phyloP scores from a whole-genome alignment of 768 basidiomycete species.

The Mycena albidolilacea region DNA sequence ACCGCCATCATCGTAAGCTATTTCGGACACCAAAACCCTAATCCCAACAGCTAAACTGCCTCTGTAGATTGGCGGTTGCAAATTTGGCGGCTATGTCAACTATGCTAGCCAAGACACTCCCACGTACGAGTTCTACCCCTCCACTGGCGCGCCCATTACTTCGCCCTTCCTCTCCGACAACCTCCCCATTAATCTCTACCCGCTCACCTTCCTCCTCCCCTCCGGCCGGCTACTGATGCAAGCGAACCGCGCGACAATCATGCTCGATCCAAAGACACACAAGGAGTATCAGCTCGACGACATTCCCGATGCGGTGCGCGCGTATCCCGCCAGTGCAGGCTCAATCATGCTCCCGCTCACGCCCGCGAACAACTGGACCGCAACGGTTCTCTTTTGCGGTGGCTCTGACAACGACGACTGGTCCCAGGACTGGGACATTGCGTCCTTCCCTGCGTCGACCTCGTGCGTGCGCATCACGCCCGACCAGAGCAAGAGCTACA shows the following conservation, averaged over 20 bases:
- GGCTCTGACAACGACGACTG: slow-evolving; percentile 75
- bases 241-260: slow-evolving; percentile 73
- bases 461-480: slow-evolving; percentile 88
- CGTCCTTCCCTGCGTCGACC: slow-evolving; percentile 70
- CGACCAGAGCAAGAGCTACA: slow-evolving; percentile 71
- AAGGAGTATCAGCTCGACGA: slow-evolving; percentile 72
- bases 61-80: slow-evolving; percentile 70
- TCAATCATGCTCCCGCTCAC: slow-evolving; percentile 87
- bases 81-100: slow-evolving; percentile 82
- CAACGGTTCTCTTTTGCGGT: slow-evolving; percentile 88
- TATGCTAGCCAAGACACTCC: slow-evolving; percentile 79
- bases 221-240: slow-evolving; percentile 75
- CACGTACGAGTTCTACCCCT: slow-evolving; percentile 86
- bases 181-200: slow-evolving; percentile 84
- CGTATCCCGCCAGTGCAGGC: slow-evolving; percentile 86
- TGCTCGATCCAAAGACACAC: slow-evolving; percentile 76
- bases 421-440: slow-evolving; percentile 66
- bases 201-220: slow-evolving; percentile 82
- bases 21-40: neutral
- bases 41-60: slow-evolving; percentile 17
- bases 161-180: slow-evolving; percentile 77
- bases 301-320: slow-evolving; percentile 80
- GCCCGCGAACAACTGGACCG: slow-evolving; percentile 86
- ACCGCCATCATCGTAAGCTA: slow-evolving; percentile 71
- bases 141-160: slow-evolving; percentile 64